Conservation (phyloP, 2,329 filamentous ascomycete genomes). For the Daldinia sp. region DNA sequence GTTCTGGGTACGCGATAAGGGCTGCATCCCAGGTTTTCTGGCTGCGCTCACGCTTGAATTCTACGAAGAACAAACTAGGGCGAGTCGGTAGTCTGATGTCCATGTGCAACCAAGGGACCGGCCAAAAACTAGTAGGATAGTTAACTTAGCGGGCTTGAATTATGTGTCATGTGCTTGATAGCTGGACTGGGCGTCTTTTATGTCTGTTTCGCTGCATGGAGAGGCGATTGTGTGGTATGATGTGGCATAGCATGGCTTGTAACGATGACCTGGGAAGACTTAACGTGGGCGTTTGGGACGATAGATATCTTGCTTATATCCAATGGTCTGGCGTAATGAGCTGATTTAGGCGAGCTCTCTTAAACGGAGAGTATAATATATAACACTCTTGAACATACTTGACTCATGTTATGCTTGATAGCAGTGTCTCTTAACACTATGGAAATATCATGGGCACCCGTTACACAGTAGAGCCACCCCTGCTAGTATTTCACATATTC, state of each 20-base stretch:
- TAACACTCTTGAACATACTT: background rate
- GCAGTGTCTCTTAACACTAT: background rate
- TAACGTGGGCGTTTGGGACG: constrained; percentile 20
- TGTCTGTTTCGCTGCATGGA: background rate
- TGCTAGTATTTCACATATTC: background rate
- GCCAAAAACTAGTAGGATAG: background rate
- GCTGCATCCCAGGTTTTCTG: constrained; percentile 92
- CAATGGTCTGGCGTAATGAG: background rate
- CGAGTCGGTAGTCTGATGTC: constrained; percentile 12
- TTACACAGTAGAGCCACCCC: background rate
- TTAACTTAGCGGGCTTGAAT: background rate
- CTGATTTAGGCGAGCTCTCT: background rate
- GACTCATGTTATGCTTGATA: background rate
- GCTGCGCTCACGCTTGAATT: constrained; percentile 93
- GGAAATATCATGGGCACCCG: background rate
- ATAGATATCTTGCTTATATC: background rate
- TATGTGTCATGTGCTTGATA: background rate
- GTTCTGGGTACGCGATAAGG: constrained; percentile 95
- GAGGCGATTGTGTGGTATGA: background rate
- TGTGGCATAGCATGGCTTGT: constrained; percentile 21
- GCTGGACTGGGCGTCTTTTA: background rate
- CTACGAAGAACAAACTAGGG: constrained; percentile 75
- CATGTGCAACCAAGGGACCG: background rate
- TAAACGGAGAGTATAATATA: background rate
- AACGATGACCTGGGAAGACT: constrained; percentile 2